Conservation (phyloP, 768 basidiomycete genomes). For the button mushroom (Agaricus bisporus) region DNA sequence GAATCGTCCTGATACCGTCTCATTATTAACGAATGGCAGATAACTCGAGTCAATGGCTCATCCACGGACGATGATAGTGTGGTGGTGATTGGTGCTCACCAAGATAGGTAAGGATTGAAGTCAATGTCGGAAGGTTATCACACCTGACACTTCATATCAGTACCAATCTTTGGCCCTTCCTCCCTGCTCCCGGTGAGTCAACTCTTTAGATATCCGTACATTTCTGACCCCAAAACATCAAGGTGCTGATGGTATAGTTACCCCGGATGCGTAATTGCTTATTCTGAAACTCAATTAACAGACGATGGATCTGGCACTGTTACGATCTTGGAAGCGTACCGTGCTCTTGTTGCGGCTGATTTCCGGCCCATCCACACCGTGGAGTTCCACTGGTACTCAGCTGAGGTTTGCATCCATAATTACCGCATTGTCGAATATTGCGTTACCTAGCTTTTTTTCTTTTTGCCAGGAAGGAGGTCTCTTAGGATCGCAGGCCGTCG, state of each 20-base stretch:
- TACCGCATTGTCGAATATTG: neutral
- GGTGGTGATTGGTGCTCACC: constrained; percentile 75
- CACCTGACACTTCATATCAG: constrained; percentile 24
- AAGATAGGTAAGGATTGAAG: constrained; percentile 54
- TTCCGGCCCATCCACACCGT: constrained; percentile 62
- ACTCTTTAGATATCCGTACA: constrained; percentile 7
- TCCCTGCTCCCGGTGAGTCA: constrained; percentile 64
- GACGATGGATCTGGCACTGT: constrained; percentile 78
- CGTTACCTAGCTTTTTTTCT: constrained; percentile 8
- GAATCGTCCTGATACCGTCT: neutral
- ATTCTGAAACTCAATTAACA: constrained; percentile 25
- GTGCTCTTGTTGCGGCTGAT: constrained; percentile 60
- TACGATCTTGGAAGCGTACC: constrained; percentile 73
- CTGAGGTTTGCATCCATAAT: constrained; percentile 43
- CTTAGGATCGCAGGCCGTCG: constrained; percentile 87
- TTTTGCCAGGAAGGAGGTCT: constrained; percentile 67
- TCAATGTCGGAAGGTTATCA: neutral
- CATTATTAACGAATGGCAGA: constrained; percentile 32
- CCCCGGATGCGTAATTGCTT: constrained; percentile 10
- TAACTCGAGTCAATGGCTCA: constrained; percentile 72
- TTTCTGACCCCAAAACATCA: constrained; percentile 8
- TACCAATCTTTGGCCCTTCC: constrained; percentile 74
- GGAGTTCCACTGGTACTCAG: constrained; percentile 85
- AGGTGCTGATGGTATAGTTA: constrained; percentile 45
- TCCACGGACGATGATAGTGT: constrained; percentile 52